These are phyloP conservation scores for Termitomyces sp. DNA, from an alignment of 768 basidiomycete genomes.

Conservation along the genomic window DNA sequence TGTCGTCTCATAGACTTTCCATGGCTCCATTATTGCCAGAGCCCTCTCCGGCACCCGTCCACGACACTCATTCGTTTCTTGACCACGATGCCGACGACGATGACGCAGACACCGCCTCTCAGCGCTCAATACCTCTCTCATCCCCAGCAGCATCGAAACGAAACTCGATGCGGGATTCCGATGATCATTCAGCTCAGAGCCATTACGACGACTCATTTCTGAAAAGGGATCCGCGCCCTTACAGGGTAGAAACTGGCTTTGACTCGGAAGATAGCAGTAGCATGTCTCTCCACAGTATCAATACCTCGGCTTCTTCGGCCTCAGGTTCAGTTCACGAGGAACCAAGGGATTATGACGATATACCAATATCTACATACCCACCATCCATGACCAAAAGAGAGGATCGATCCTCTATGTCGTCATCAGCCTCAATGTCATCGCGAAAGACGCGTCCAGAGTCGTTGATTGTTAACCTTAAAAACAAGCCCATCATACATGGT, in stretches of 20 bases:
- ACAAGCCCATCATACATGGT: conserved; percentile 70
- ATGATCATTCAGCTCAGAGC: conserved; percentile 11
- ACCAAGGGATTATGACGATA: conserved; percentile 27
- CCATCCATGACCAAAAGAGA: conserved; percentile 43
- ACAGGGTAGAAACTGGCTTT: conserved; percentile 51
- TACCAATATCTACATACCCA: conserved; percentile 52
- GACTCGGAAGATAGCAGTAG: conserved; percentile 55
- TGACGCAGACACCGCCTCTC: conserved; percentile 76
- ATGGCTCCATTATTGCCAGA: conserved; percentile 28
- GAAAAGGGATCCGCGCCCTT: conserved; percentile 40
- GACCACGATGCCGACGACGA: conserved; percentile 37
- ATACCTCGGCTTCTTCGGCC: conserved; percentile 49
- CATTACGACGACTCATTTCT: conserved; percentile 22
- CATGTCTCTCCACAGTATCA: conserved; percentile 40
- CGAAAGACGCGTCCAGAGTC: conserved; percentile 79
- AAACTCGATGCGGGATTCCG: conserved; percentile 25
- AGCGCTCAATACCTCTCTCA: conserved; percentile 72
- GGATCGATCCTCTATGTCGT: conserved; percentile 55
- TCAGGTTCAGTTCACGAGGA: conserved; percentile 45
- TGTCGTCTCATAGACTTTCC: not conserved
- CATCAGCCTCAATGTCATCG: conserved; percentile 62
- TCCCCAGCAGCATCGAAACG: conserved; percentile 58
- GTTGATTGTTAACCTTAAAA: conserved; percentile 57
- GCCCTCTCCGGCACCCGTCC: conserved; percentile 27
- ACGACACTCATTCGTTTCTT: conserved; percentile 24